phyloP scores from a whole-genome alignment of 768 basidiomycete species.

The Gyrodon lividus region DNA sequence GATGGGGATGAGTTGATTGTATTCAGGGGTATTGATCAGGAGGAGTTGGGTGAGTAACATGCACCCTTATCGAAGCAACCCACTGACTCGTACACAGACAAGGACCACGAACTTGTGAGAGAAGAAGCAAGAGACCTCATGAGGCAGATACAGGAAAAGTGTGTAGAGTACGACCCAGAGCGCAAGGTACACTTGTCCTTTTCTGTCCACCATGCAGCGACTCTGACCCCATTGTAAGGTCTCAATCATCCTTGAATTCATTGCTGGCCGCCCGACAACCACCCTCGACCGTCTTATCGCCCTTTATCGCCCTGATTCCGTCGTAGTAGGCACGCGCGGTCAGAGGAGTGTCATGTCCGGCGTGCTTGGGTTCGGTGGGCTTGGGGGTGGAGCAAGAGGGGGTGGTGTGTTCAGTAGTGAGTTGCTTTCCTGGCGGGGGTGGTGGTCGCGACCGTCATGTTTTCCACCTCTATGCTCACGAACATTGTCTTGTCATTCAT shows the following conservation, averaged over 20 bases:
- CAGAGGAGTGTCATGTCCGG: slow-evolving; percentile 52
- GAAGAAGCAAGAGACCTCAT: slow-evolving; percentile 88
- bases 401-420: slow-evolving; percentile 26
- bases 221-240: slow-evolving; percentile 44
- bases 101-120: slow-evolving; percentile 71
- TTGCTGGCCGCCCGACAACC: slow-evolving; percentile 86
- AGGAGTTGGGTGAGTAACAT: slow-evolving; percentile 63
- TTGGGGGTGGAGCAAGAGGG: slow-evolving; percentile 9
- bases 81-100: slow-evolving; percentile 43
- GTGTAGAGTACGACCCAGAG: slow-evolving; percentile 71
- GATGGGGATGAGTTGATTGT: slow-evolving; percentile 93
- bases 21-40: slow-evolving; percentile 86
- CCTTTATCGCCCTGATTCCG: slow-evolving; percentile 85
- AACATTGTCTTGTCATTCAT: slow-evolving; percentile 35
- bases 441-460: too few species aligned
- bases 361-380: slow-evolving; percentile 43
- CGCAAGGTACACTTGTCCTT: slow-evolving; percentile 56
- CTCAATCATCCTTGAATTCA: slow-evolving; percentile 90
- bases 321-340: slow-evolving; percentile 91
- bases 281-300: slow-evolving; percentile 92
- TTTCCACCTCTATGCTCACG: background rate
- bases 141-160: slow-evolving; percentile 75
- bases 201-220: background rate
- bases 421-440: slow-evolving; percentile 7
- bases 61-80: background rate